Percentiles rank a stretch among this genome's conserved stretches.
These are phyloP conservation scores for Lactarius sp. DNA, from an alignment of 768 basidiomycete genomes.

Conservation along the genomic window DNA sequence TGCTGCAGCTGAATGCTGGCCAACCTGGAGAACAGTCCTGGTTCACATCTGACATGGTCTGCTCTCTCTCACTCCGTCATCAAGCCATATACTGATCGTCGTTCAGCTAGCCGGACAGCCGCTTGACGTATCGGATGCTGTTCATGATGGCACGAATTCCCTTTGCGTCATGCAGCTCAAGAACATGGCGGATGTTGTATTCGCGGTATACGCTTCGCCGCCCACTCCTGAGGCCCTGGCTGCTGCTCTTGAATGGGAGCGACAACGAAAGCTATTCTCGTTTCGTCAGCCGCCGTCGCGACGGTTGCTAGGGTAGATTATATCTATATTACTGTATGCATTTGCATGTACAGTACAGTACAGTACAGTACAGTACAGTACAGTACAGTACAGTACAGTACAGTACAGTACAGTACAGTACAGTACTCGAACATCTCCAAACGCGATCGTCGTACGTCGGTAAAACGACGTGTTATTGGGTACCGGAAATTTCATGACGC, in stretches of 20 bases:
- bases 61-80: not conserved
- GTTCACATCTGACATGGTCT: slow-evolving; percentile 19
- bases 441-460: not conserved
- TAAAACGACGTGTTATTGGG: not conserved
- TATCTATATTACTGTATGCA: too few species aligned
- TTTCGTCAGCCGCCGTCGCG: not conserved
- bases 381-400: not conserved
- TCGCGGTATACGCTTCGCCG: slow-evolving; percentile 15
- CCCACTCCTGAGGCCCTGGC: slow-evolving; percentile 5
- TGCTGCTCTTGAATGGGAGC: slow-evolving; percentile 12
- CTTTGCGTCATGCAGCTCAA: slow-evolving; percentile 18
- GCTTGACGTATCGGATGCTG: slow-evolving; percentile 18
- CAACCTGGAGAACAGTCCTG: slow-evolving; percentile 16
- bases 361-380: not conserved
- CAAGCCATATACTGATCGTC: not conserved
- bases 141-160: slow-evolving; percentile 18
- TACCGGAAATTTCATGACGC: not conserved
- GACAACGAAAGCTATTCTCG: not conserved
- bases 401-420: not conserved
- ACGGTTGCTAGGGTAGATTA: not conserved
- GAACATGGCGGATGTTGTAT: slow-evolving; percentile 17
- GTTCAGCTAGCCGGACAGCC: slow-evolving; percentile 4
- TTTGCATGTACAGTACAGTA: not conserved
- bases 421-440: not conserved
- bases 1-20: slow-evolving; percentile 16